Evolutionary conservation across 768 basidiomycete genomes (phyloP).

Genomic region (Pleurotus pulmonarius): DNA sequence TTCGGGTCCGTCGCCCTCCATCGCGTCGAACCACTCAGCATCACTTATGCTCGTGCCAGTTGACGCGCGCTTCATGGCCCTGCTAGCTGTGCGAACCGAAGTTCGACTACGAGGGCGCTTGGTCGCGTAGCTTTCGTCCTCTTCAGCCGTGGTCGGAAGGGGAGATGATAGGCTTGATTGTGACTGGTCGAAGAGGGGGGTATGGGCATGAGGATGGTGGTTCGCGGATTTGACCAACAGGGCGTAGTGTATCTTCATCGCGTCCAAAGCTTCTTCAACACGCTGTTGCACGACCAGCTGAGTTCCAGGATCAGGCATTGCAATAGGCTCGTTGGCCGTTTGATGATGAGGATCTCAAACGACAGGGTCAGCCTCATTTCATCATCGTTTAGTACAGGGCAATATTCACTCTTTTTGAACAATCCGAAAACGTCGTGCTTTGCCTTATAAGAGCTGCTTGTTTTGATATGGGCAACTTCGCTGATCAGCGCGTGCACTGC

Average conservation of each 20-base stretch:
- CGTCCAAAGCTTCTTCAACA: slow-evolving; percentile 42
- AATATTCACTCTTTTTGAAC: slow-evolving; percentile 55
- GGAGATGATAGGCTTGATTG: slow-evolving; percentile 17
- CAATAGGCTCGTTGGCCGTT: not conserved
- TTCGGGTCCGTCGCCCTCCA: slow-evolving; percentile 58
- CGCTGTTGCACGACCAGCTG: slow-evolving; percentile 30
- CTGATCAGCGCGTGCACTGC: slow-evolving; percentile 39
- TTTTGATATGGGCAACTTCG: slow-evolving; percentile 42
- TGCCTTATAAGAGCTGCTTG: slow-evolving; percentile 20
- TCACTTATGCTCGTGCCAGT: slow-evolving; percentile 49
- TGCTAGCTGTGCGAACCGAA: slow-evolving; percentile 23
- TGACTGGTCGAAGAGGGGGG: slow-evolving; percentile 20
- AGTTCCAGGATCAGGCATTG: slow-evolving; percentile 10
- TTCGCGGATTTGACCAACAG: slow-evolving; percentile 41
- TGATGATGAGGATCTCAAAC: not conserved
- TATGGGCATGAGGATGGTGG: slow-evolving; percentile 25
- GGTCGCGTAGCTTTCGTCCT: slow-evolving; percentile 30
- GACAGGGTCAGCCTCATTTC: too few relatives aligned
- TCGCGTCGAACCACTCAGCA: slow-evolving; percentile 77
- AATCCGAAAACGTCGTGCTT: slow-evolving; percentile 42
- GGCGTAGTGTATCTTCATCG: slow-evolving; percentile 58
- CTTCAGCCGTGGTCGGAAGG: slow-evolving; percentile 47
- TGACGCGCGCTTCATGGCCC: slow-evolving; percentile 40
- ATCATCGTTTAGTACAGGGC: too few relatives aligned
- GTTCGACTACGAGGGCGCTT: slow-evolving; percentile 15